Conservation (phyloP, 805 yeast genomes). For the Yamadazyma akitaensis region DNA sequence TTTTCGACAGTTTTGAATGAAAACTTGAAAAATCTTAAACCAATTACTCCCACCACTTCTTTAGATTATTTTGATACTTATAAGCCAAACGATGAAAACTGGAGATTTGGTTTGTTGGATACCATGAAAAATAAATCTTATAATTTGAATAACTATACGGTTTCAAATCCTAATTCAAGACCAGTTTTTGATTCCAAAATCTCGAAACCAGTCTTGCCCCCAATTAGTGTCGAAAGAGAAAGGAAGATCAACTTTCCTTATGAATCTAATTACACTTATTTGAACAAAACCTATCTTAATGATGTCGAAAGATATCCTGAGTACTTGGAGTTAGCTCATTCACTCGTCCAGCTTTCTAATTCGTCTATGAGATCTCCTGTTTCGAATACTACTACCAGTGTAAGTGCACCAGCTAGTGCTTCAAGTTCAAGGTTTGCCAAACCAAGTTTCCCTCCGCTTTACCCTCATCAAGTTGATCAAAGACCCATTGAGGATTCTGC, state of each 20-base stretch:
- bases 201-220: constrained; percentile 20
- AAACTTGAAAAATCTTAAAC: constrained; percentile 21
- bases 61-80: constrained; percentile 44
- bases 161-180: constrained; percentile 14
- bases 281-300: constrained; percentile 44
- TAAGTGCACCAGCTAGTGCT: neutral
- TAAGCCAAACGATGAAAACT: constrained; percentile 43
- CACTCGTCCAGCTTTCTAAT: constrained; percentile 33
- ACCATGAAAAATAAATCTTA: constrained; percentile 20
- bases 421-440: neutral
- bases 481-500: neutral
- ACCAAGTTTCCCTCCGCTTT: constrained; percentile 15
- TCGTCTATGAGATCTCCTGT: neutral
- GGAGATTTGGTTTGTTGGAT: constrained; percentile 41
- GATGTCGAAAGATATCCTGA: constrained; percentile 50
- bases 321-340: constrained; percentile 45
- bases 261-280: constrained; percentile 50
- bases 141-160: constrained; percentile 2
- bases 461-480: constrained; percentile 14
- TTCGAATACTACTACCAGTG: neutral
- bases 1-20: constrained; percentile 29
- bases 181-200: constrained; percentile 40
- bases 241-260: constrained; percentile 49
- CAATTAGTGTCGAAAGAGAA: constrained; percentile 20
- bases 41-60: constrained; percentile 40